Evolutionary conservation across 805 yeast species (phyloP), one percentile per base, ranked within the genome.

Genomic region (Ogataea glucozyma): DNA sequence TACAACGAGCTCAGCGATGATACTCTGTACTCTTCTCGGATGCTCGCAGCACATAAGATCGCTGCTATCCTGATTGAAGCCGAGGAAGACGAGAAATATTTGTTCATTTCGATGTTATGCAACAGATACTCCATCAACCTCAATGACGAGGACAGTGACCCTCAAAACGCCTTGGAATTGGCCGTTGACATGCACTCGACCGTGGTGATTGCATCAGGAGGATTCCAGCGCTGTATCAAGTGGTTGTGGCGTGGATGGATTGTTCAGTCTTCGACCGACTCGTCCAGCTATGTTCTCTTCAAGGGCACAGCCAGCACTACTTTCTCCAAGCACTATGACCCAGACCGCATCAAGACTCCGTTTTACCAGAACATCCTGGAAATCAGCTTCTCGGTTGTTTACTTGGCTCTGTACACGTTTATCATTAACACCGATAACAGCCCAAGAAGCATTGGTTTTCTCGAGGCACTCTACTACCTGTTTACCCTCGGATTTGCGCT

Each of bases 171-270:
- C 0, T 66, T 88, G 49, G 97, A 88, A 60, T 62, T 88, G 55
- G 95, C 96, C 0, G 88, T 86, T 20, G 96, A 88, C 58, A 78
- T 81, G 77, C 96, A 88, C 53, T 77, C 85, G 9, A 81, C 90
- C 7, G 72, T 75, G 17, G 82, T 88, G 13, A 86, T 89, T 53
- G 82, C 88, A 2, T 79, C 95, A 0, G 69, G 83, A 7, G 96
- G 96, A 0, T 88, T 79, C 61, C 96, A 88, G 63, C 69, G 95
- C 41, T 87, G 96, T 66, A 75, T 88, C 56, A 80, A 83, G 52
- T 88, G 96, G 95, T 64, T 88, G 37, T 88, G 97, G 97, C 70
- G 90, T 43, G 97, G 97, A 21, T 87, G 96, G 95, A 85, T 88
- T 48, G 73, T 85, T 38, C 96, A 88, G 64, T 76, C 84, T 17